Evolutionary conservation across 2,329 filamentous ascomycete species (phyloP), one percentile per base, ranked within the genome.

Genomic region (Pseudonectria buxi): DNA sequence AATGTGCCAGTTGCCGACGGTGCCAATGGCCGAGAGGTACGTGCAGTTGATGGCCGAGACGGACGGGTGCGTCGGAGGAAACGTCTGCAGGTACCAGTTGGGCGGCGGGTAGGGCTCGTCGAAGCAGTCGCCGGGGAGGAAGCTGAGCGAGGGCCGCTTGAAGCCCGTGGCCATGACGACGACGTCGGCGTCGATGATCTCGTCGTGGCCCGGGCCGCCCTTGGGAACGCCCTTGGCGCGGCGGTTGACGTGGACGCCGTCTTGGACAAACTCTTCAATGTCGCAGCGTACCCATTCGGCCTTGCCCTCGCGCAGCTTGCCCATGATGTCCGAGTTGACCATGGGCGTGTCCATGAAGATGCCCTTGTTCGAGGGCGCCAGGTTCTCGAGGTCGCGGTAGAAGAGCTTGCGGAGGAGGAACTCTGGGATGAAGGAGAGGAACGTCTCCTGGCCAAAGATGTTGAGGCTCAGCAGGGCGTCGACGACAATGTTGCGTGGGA

Each of bases 41-140:
- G 86, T 92, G 66, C 82, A 74, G 61, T 94, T 94, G 62, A 86
- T 89, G 44, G 81, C 81, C 44, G 81, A 87, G 31, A 94, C 71
- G 24, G 77, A 81, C 1, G 81, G 76, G 46, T 89, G 81, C 4
- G 67, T 59, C 0, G 86, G 83, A 4, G 87, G 86, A 61, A 94
- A 94, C 1, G 83, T 84, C 58, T 94, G 86, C 0, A 94, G 72
- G 49, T 92, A 94, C 87, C 87, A 94, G 57, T 86, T 88, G 0
- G 87, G 87, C 1, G 86, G 83, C 1, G 68, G 65, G 49, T 92
- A 94, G 0, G 83, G 81, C 43, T 84, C 74, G 9, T 74, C 55
- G 55, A 92, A 92, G 50, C 75, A 80, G 34, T 86, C 76, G 0
- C 77, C 64, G 0, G 86, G 86, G 0, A 94, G 67, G 58, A 94